Evolutionary conservation across 768 basidiomycete genomes (phyloP).

Genomic region (Tylopilus sp.): DNA sequence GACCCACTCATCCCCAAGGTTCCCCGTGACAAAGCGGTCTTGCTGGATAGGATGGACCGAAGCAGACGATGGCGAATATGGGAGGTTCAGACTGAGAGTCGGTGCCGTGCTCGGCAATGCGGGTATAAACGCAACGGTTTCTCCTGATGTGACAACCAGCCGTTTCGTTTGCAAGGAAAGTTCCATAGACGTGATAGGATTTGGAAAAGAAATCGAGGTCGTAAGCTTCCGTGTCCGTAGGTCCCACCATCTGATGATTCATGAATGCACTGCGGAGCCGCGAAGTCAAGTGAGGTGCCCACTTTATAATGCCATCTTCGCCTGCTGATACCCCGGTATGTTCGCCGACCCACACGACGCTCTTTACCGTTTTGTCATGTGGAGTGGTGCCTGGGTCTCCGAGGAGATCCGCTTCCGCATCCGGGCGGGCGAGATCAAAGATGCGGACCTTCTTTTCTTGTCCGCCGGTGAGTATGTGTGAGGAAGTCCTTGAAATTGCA

Average conservation of each 20-base stretch:
- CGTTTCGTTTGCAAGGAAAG: conserved; percentile 76
- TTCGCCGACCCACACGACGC: conserved; percentile 90
- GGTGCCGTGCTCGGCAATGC: conserved; percentile 59
- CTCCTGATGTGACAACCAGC: conserved; percentile 87
- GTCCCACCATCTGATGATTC: conserved; percentile 87
- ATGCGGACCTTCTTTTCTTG: conserved; percentile 97
- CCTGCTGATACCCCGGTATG: conserved; percentile 85
- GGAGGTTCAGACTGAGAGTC: conserved; percentile 73
- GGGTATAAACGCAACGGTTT: conserved; percentile 89
- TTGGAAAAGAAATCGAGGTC: conserved; percentile 67
- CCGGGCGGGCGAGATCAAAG: conserved; percentile 84
- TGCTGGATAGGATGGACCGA: conserved; percentile 88
- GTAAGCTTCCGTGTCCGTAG: conserved; percentile 72
- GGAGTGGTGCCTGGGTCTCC: conserved; percentile 55
- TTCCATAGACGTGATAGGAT: conserved; percentile 93
- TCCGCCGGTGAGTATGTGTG: conserved; percentile 83
- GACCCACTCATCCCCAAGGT: conserved; percentile 92
- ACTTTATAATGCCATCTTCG: conserved; percentile 92
- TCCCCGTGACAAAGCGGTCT: conserved; percentile 92
- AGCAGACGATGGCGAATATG: conserved; percentile 89
- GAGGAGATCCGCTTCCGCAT: conserved; percentile 84
- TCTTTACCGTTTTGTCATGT: conserved; percentile 89
- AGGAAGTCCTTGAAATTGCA: conserved; percentile 69
- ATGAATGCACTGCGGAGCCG: conserved; percentile 11
- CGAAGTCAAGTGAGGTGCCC: conserved; percentile 5